Base-by-base conservation (phyloP, 768 basidiomycete genomes). In the Xerocomellus intermedius region DNA sequence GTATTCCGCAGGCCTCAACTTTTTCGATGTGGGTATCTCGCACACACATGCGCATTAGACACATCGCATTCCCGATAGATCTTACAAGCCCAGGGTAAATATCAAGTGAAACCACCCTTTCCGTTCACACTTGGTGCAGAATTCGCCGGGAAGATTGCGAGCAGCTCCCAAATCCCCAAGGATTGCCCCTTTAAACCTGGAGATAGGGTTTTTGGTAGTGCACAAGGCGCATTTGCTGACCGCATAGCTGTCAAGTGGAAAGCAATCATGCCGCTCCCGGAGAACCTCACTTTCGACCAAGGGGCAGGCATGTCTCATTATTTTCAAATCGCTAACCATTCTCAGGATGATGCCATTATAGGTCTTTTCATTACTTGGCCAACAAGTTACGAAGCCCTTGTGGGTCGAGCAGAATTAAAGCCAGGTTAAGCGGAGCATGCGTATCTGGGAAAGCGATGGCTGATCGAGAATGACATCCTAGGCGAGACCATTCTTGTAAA, bases 401-500 rank as follows among this genome's bases (percentile, higher is more conserved):
- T 94, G 0, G 89, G 89, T 12, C 78, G 94, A 48, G 96, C 92
- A 13, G 75, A 89, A 43, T 72, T 94, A 39, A 84, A 94, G 66
- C 73, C 83, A 50, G 94, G 91, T 86, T 36, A 76, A 64, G 19
- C 13, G n/a, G 30, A 35, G 3, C 14, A 8, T 37, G 47, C 35
- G 2, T 36, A 8, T 48, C 17, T 39, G 36, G 41, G 52, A 26
- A 50, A 21, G 48, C 19, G 12, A 24, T n/a, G n/a, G 47, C 58
- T 65, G 19, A 61, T 49, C 33, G 24, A 28, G 28, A 22, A 24
- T 21, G 50, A 43, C 16, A 45, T 39, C 33, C 8, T 46, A 89
- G 90, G 89, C 21, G 96, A 98, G 74, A 94, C 88, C 83, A 83
- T 97, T 4, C 83, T 99, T 3, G 86, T 98, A 5, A 92, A 93